These are phyloP conservation scores for Selenicereus undatus DNA, from an alignment of 148 eudicot species.

Conservation along the genomic window DNA sequence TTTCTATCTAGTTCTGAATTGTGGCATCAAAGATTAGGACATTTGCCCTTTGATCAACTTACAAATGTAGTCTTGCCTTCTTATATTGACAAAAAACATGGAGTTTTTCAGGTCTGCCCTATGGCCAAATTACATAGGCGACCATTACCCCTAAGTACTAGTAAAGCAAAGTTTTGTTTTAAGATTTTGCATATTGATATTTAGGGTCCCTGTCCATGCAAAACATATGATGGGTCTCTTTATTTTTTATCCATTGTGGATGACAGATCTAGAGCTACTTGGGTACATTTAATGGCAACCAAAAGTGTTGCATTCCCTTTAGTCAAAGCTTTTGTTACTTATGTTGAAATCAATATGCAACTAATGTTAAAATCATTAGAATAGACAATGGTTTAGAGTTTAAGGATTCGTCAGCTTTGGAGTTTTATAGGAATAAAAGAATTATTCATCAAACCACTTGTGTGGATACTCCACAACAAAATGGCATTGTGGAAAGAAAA, in stretches of 20 bases:
- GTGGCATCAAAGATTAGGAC: not conserved
- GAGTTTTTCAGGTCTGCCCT: not conserved
- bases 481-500: constrained; percentile 13
- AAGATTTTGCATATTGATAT: not conserved
- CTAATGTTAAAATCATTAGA: not conserved
- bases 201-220: not conserved
- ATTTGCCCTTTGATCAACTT: not conserved
- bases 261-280: not conserved
- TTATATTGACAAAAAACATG: not conserved
- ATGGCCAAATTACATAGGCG: not conserved
- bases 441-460: not conserved
- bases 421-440: not conserved
- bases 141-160: not conserved
- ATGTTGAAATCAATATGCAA: not conserved
- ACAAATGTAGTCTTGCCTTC: no score
- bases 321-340: no score
- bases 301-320: no score
- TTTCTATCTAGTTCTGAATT: not conserved
- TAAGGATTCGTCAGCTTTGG: not conserved
- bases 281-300: not conserved
- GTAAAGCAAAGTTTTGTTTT: not conserved
- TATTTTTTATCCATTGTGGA: not conserved
- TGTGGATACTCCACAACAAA: constrained; percentile 12
- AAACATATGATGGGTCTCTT: not conserved
- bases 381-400: not conserved